phyloP scores from a whole-genome alignment of 2,329 filamentous ascomycete genomes.

The Xylaria sp. region DNA sequence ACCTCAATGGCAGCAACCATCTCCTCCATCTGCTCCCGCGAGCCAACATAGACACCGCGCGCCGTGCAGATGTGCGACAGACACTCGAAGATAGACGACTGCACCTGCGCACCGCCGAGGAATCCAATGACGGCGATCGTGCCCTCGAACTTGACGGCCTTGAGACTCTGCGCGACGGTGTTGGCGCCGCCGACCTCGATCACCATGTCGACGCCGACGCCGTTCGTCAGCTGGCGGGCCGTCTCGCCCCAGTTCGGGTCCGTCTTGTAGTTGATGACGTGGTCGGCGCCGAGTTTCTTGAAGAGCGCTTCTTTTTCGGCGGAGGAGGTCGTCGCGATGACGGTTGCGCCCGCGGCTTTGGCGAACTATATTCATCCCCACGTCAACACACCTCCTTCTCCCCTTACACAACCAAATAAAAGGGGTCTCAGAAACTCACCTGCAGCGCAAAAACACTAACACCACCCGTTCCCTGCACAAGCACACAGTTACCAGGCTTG shows the following conservation, averaged over 20 bases:
- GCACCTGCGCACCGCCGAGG: conserved; percentile 39
- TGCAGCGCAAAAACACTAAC: conserved; percentile 62
- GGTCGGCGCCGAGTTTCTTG: conserved; percentile 43
- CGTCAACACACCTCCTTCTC: conserved; percentile 3
- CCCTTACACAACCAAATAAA: background rate
- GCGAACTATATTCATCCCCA: conserved; percentile 36
- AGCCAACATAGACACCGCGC: conserved; percentile 40
- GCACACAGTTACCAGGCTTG: conserved; percentile 51
- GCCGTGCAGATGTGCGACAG: conserved; percentile 36
- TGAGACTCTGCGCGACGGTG: conserved; percentile 42
- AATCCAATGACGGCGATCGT: conserved; percentile 42
- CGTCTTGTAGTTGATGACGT: conserved; percentile 47
- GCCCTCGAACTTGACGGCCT: conserved; percentile 42
- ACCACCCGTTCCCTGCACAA: conserved; percentile 67
- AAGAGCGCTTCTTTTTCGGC: conserved; percentile 40
- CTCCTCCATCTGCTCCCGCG: conserved; percentile 37
- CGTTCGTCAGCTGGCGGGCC: conserved; percentile 39
- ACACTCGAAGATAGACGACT: conserved; percentile 49
- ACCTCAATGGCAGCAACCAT: conserved; percentile 41
- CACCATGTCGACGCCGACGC: conserved; percentile 43
- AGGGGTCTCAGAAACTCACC: conserved; percentile 18
- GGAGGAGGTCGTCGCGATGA: conserved; percentile 46
- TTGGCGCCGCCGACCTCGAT: conserved; percentile 44
- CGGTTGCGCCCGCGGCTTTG: conserved; percentile 43
- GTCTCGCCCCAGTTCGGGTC: conserved; percentile 42